Evolutionary conservation across 768 basidiomycete species (phyloP).

Genomic region (Boletus subparvulus): DNA sequence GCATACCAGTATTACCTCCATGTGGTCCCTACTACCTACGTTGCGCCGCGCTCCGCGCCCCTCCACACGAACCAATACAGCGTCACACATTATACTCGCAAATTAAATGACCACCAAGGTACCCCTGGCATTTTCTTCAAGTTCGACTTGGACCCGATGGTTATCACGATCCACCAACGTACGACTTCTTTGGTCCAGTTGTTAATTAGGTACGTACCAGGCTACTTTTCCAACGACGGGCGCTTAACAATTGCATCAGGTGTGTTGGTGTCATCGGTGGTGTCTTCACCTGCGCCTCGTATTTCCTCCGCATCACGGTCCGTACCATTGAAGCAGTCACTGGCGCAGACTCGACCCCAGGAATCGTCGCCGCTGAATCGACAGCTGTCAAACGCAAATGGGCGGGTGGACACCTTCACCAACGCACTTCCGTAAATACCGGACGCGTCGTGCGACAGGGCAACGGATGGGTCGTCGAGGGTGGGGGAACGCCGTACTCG

Average conservation of each 20-base stretch:
- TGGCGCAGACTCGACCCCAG: conserved; percentile 49
- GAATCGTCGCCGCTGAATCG: conserved; percentile 65
- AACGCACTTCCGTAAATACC: conserved; percentile 40
- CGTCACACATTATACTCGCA: conserved; percentile 87
- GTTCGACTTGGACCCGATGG: conserved; percentile 91
- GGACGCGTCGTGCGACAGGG: conserved; percentile 57
- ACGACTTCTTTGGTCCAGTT: conserved; percentile 82
- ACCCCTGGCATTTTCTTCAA: conserved; percentile 98
- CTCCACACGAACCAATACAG: conserved; percentile 85
- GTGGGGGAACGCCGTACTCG: conserved; percentile 37
- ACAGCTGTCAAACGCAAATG: conserved; percentile 67
- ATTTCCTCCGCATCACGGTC: conserved; percentile 63
- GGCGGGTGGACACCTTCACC: conserved; percentile 61
- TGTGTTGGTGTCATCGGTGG: conserved; percentile 93
- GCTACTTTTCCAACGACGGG: neutral
- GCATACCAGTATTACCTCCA: conserved; percentile 95
- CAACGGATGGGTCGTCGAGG: conserved; percentile 59
- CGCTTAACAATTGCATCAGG: conserved; percentile 28
- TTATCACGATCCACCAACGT: conserved; percentile 81
- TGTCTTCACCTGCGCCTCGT: conserved; percentile 81
- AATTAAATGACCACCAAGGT: conserved; percentile 69
- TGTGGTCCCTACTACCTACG: conserved; percentile 94
- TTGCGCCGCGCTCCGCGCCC: conserved; percentile 65
- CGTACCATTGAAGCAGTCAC: conserved; percentile 68
- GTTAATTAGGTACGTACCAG: conserved; percentile 58